Percentiles rank a stretch among this genome's conserved stretches.
These are phyloP conservation scores for Carallia brachiata DNA, from an alignment of 345 rosid genomes.

Conservation along the genomic window DNA sequence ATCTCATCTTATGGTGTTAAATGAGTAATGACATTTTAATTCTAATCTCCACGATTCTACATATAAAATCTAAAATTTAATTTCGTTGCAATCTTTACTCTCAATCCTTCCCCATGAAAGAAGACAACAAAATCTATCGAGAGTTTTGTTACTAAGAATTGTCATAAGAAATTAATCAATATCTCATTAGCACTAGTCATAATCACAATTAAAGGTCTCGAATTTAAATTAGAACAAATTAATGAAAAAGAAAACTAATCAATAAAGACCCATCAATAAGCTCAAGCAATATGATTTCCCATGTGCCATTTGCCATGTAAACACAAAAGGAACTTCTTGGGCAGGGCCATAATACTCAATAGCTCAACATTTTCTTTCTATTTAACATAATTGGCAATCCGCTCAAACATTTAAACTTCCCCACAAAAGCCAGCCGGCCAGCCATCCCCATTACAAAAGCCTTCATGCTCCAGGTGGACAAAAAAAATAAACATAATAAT, in stretches of 20 bases:
- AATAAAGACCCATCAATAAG: not conserved
- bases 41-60: too few relatives aligned
- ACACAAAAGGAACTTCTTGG: not conserved
- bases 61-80: too few relatives aligned
- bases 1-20: too few relatives aligned
- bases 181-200: too few relatives aligned
- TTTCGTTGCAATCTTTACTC: too few relatives aligned
- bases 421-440: constrained; percentile 22
- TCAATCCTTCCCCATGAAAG: too few relatives aligned
- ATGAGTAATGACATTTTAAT: too few relatives aligned
- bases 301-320: not conserved
- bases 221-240: too few relatives aligned
- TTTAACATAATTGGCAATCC: constrained; percentile 33
- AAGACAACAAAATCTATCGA: too few relatives aligned
- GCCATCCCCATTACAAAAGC: constrained; percentile 23
- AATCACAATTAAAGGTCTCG: too few relatives aligned
- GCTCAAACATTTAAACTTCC: constrained; percentile 30
- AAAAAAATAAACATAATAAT: not conserved
- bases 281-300: not conserved
- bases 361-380: constrained; percentile 27
- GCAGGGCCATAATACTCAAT: not conserved
- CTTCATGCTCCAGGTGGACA: constrained; percentile 24
- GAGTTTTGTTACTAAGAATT: too few relatives aligned
- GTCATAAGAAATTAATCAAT: too few relatives aligned
- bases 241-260: not conserved